Conservation (phyloP, 2,329 filamentous ascomycete species). For the Sclerotinia minor region DNA sequence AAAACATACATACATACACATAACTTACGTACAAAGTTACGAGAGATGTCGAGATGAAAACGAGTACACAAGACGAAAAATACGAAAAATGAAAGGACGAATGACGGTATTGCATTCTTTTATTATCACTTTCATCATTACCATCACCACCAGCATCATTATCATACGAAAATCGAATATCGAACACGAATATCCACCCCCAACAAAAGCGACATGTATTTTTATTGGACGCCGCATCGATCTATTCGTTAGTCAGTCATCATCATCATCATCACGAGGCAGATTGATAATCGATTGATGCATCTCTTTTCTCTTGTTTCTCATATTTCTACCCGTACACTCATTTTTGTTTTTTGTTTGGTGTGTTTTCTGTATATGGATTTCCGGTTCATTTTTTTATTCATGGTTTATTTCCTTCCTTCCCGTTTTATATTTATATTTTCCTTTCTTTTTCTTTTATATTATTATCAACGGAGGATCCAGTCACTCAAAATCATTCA, state of each 20-base stretch:
- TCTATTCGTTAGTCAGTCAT: background rate
- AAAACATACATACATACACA: background rate
- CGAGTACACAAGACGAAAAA: background rate
- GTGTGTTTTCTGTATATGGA: accelerated
- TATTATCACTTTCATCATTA: background rate
- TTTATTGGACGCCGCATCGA: background rate
- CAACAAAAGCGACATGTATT: conserved; percentile 4
- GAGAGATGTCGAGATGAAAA: conserved; percentile 13
- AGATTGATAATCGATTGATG: background rate
- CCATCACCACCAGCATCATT: no score
- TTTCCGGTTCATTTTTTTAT: no score
- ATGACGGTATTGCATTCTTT: background rate
- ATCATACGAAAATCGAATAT: background rate
- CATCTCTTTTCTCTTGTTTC: background rate
- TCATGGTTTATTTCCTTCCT: background rate
- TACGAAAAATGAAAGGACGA: background rate
- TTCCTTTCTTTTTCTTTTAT: no score
- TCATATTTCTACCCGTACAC: background rate
- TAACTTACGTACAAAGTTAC: conserved; percentile 13
- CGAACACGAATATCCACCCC: background rate
- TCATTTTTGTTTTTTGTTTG: background rate
- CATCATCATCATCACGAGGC: background rate
- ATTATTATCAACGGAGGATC: background rate
- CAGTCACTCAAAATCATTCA: background rate
- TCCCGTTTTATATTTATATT: no score